phyloP scores from a whole-genome alignment of 169 alveolate species.

The Plasmodium gaboni region DNA sequence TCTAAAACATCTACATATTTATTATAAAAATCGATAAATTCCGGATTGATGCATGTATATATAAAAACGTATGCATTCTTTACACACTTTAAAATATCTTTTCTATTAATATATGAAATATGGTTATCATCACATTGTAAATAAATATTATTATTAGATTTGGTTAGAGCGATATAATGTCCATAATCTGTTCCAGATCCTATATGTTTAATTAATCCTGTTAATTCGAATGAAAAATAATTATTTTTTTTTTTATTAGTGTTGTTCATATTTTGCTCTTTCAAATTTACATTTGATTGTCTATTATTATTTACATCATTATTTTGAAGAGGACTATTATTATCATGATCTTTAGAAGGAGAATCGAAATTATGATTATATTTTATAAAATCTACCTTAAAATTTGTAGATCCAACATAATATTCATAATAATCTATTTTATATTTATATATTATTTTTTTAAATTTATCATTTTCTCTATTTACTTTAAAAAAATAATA shows the following conservation, averaged over 20 bases:
- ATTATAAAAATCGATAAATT: slow-evolving; percentile 54
- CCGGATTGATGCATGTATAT: slow-evolving; percentile 53
- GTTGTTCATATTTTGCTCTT: neutral
- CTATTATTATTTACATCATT: neutral
- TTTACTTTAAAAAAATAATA: slow-evolving; percentile 8
- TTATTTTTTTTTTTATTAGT: neutral
- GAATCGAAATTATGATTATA: no score
- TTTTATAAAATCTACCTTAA: no score
- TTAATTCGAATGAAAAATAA: slow-evolving; percentile 46
- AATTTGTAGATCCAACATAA: no score
- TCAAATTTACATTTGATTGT: neutral
- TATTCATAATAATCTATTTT: slow-evolving; percentile 19
- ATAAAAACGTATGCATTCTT: slow-evolving; percentile 69
- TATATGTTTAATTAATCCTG: slow-evolving; percentile 58
- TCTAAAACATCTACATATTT: slow-evolving; percentile 58
- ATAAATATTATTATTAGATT: slow-evolving; percentile 58
- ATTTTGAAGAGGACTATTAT: no score
- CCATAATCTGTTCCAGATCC: slow-evolving; percentile 75
- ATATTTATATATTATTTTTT: slow-evolving; percentile 20
- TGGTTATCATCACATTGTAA: slow-evolving; percentile 63
- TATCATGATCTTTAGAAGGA: no score
- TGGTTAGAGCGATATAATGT: slow-evolving; percentile 57
- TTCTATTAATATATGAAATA: slow-evolving; percentile 39
- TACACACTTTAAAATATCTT: slow-evolving; percentile 41
- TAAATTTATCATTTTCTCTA: slow-evolving; percentile 12